Evolutionary conservation across 495 filamentous ascomycete species (phyloP), one percentile per base, ranked within the genome.

Genomic region (Xylaria intraflava): DNA sequence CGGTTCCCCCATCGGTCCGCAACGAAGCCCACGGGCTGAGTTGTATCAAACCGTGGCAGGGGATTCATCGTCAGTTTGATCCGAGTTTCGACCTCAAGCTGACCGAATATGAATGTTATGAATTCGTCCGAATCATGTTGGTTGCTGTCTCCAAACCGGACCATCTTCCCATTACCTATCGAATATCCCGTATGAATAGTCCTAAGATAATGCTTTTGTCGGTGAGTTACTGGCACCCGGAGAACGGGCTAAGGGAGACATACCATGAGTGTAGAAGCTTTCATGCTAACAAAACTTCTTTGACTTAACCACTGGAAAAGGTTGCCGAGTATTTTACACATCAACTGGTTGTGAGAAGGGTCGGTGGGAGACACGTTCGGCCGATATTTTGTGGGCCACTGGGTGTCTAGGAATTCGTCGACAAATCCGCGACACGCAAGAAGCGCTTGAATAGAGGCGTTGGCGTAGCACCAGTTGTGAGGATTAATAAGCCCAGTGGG

Each of bases 401-500:
- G 55, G 53, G 64, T 52, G 24, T 64, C 61, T 58, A 77, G 69
- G 31, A 96, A 84, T 50, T 89, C 86, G 26, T 81, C 72, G 26
- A 82, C 78, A 52, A 99, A 76, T 19, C 82, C 80, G 19, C 81
- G 72, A 1, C 89, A 93, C 3, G 84, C 85, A 53, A 86, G 84
- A 49, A 97, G 70, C 53, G 83, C 86, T 66, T 99, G 93, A 12
- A 99, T 69, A 3, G 83, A 84, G 12, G 87, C 81, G 71, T 96
- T 96, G 80, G 91, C 89, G 64, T 93, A 99, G 68, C 93, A 99
- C 6, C 83, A 88, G 10, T 86, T 84, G 9, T 86, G 83, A 22
- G 87, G 84, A 60, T 95, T 96, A 36, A 80, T 65, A 7, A 97
- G 76, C 1, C 93, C 94, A 3, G 88, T 92, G 33, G 46, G 42